Conservation (phyloP, 2,329 filamentous ascomycete genomes). For the Cordyceps cateniannulata region DNA sequence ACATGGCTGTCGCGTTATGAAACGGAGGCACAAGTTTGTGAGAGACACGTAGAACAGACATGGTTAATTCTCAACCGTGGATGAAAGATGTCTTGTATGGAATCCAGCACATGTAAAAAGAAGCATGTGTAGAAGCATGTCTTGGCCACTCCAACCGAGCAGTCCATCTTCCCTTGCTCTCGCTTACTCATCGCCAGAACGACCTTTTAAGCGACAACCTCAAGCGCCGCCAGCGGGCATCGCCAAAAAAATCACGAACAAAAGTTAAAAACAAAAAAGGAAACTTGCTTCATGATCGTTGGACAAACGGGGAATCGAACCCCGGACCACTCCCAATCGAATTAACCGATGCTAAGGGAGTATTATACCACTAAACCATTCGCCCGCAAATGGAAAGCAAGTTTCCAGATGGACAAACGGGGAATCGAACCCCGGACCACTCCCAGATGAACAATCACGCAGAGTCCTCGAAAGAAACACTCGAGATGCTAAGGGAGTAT, state of each 20-base stretch:
- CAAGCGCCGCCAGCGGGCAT: no score
- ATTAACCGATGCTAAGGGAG: conserved; percentile 13
- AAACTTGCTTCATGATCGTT: background rate
- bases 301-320: conserved; percentile 16
- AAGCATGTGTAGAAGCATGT: no score
- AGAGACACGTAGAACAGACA: background rate
- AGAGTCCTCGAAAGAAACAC: background rate
- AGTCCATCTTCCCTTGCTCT: background rate
- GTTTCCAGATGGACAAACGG: conserved; percentile 4
- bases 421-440: conserved; percentile 16
- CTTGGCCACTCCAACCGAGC: background rate
- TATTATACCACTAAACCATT: conserved; percentile 17
- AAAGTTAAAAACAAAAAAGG: conserved; percentile 8
- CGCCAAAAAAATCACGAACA: background rate
- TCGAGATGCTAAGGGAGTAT: conserved; percentile 15
- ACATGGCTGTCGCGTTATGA: conserved; percentile 3
- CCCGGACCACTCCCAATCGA: conserved; percentile 14
- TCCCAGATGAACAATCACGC: background rate
- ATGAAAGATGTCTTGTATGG: background rate
- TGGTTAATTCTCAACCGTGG: background rate
- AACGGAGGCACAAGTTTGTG: conserved; percentile 1
- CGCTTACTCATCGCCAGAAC: background rate
- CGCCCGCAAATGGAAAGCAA: conserved; percentile 5
- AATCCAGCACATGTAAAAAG: background rate
- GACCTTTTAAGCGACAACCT: no score